phyloP scores from a whole-genome alignment of 2,329 filamentous ascomycete genomes.

The Alternaria brassicicola region DNA sequence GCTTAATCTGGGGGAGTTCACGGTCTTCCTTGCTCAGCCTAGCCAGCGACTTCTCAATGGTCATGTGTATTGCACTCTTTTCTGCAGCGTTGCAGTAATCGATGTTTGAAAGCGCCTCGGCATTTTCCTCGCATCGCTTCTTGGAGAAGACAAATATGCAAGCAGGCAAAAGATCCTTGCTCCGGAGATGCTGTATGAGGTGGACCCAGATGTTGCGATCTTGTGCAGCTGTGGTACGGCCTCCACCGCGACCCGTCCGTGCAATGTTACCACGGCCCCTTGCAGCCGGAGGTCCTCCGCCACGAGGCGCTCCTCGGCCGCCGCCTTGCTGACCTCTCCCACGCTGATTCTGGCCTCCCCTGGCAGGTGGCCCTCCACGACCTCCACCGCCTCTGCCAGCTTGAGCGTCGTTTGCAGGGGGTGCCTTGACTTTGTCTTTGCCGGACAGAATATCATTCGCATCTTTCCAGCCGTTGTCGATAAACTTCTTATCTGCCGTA shows the following conservation, averaged over 20 bases:
- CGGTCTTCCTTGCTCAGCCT: conserved; percentile 90
- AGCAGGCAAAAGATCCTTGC: conserved; percentile 83
- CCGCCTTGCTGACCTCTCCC: conserved; percentile 53
- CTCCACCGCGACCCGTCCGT: conserved; percentile 80
- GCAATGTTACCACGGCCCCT: conserved; percentile 84
- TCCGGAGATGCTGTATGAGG: conserved; percentile 87
- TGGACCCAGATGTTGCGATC: conserved; percentile 98
- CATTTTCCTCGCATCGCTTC: conserved; percentile 96
- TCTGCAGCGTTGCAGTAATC: conserved; percentile 93
- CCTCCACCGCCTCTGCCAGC: conserved; percentile 59
- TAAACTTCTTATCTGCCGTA: conserved; percentile 86
- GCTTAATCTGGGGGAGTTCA: conserved; percentile 86
- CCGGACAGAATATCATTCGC: conserved; percentile 83
- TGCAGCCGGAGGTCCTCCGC: conserved; percentile 60
- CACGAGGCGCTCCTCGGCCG: conserved; percentile 58
- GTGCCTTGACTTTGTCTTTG: conserved; percentile 74
- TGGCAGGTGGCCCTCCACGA: conserved; percentile 51
- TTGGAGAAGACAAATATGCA: conserved; percentile 99
- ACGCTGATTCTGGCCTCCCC: conserved; percentile 60
- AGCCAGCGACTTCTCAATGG: conserved; percentile 92
- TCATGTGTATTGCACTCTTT: conserved; percentile 97
- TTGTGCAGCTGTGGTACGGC: conserved; percentile 86
- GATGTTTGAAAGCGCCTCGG: conserved; percentile 90
- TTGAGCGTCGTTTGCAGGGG: conserved; percentile 56
- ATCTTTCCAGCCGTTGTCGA: conserved; percentile 93